Conservation (phyloP, 495 filamentous ascomycete genomes). For the Annulohypoxylon stygium region DNA sequence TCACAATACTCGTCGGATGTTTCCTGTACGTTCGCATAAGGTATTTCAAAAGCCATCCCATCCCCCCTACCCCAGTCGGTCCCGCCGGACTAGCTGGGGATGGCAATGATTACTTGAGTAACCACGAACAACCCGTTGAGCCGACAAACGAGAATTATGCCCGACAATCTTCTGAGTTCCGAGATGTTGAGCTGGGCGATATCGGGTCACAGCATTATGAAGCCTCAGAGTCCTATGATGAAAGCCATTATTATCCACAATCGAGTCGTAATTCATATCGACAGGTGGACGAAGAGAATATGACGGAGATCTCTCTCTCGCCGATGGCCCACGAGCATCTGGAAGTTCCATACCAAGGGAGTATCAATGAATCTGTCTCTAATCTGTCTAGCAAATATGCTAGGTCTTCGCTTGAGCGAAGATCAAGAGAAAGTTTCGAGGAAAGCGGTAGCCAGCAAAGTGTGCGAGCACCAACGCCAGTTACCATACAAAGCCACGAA, state of each 20-base stretch:
- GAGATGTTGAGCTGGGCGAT: not conserved
- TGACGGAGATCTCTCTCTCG: not conserved
- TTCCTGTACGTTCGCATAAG: not conserved
- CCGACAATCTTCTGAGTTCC: not conserved
- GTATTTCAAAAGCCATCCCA: slow-evolving; percentile 25
- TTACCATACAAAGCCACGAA: not conserved
- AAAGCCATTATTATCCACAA: not conserved
- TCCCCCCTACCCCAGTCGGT: slow-evolving; percentile 3
- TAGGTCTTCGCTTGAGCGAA: not conserved
- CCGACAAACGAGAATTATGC: not conserved
- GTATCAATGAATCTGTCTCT: not conserved
- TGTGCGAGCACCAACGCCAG: not conserved
- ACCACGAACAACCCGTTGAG: not conserved
- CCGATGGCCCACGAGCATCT: not conserved
- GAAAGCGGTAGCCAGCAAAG: not conserved
- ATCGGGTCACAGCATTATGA: not conserved
- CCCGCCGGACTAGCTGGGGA: not conserved
- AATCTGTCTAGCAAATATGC: not conserved
- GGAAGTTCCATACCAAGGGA: not conserved
- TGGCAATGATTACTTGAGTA: not conserved
- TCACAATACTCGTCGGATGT: not conserved
- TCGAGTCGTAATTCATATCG: not conserved
- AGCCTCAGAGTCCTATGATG: not conserved
- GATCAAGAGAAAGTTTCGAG: not conserved
- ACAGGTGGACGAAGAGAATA: not conserved